Evolutionary conservation across 768 basidiomycete species (phyloP), one percentile per base, ranked within the genome.

Genomic region (Termitomyces sp.): DNA sequence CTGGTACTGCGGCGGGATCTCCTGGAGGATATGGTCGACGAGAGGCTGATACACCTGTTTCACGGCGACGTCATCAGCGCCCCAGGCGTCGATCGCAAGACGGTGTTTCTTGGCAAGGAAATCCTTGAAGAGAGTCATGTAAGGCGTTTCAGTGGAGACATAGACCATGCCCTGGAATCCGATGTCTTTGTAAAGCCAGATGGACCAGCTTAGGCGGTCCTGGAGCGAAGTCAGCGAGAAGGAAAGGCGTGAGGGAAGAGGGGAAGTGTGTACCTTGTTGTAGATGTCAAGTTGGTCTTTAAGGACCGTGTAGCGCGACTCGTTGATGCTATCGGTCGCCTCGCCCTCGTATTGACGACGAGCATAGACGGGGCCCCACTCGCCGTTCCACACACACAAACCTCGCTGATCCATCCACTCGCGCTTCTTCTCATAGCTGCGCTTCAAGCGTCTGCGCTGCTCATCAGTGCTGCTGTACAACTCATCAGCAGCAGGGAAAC

Each of bases 141-240:
- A 94, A 3, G 88, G 80, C 4, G 90, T 86, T 15, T 86, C 82
- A 13, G 77, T 79, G n/a, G 82, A 81, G 66, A 87, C 78, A 72
- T 90, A 84, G 33, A 90, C 87, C 90, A 93, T 91, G 40, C 91
- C 91, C 74, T 91, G 89, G 80, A 88, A 89, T n/a, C 90, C 90
- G 66, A 90, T 89, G 67, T 91, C 89, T 67, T 90, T 94, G 82
- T 90, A 94, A 20, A 92, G 75, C 92, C 92, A 94, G 76, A 93
- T 94, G 0, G 88, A 87, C 91, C 90, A 92, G 69, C 84, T 86
- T 58, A 88, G 72, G 32, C 82, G 83, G 66, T 85, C 86, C 85
- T 87, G 58, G 22, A 40, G 36, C 16, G 4, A 32, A 50, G n/a
- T 22, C n/a, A 20, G 56, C 51, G 51, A 15, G 56, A 46, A 33